These are phyloP conservation scores for Epithele typhae DNA, from an alignment of 768 basidiomycete species.

Conservation along the genomic window DNA sequence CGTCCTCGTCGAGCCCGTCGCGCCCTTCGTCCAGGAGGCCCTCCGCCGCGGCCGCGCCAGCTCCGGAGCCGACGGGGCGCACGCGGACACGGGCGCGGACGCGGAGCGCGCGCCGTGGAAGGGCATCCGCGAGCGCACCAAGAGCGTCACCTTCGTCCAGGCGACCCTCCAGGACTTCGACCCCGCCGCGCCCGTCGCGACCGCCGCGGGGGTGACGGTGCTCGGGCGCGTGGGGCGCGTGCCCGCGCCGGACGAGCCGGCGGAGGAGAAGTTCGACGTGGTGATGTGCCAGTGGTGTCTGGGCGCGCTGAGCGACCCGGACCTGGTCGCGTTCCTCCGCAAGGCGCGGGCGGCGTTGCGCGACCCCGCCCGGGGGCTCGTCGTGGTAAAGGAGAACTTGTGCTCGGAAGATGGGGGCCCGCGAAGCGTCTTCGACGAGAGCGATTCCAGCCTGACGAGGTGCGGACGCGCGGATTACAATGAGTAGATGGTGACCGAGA, in stretches of 20 bases:
- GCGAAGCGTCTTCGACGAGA: constrained; percentile 65
- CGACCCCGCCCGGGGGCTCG: constrained; percentile 44
- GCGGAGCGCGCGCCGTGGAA: constrained; percentile 46
- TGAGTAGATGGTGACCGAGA: too few species aligned
- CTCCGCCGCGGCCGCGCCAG: constrained; percentile 34
- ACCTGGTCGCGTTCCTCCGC: constrained; percentile 74
- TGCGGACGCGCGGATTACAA: too few species aligned
- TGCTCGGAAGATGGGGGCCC: constrained; percentile 54
- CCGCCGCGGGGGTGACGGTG: constrained; percentile 35
- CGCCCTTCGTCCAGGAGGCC: constrained; percentile 71
- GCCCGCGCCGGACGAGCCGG: constrained; percentile 37
- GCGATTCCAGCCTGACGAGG: constrained; percentile 92
- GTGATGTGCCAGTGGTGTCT: constrained; percentile 99
- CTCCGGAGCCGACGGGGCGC: constrained; percentile 18
- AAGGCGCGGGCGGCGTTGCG: constrained; percentile 59
- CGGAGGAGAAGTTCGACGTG: constrained; percentile 67
- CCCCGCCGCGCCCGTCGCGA: constrained; percentile 44
- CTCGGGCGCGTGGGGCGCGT: constrained; percentile 66
- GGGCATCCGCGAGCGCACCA: constrained; percentile 57
- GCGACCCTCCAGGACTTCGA: constrained; percentile 80
- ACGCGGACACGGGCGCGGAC: constrained; percentile 6
- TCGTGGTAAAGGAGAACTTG: constrained; percentile 91
- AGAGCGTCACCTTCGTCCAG: constrained; percentile 76
- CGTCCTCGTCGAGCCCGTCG: constrained; percentile 86
- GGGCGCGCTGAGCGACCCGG: constrained; percentile 73